A percentile compares a stretch with the other conserved stretches of the same genome.
phyloP scores from a whole-genome alignment of 176 grass and related monocot species.

The Carex littledalei region DNA sequence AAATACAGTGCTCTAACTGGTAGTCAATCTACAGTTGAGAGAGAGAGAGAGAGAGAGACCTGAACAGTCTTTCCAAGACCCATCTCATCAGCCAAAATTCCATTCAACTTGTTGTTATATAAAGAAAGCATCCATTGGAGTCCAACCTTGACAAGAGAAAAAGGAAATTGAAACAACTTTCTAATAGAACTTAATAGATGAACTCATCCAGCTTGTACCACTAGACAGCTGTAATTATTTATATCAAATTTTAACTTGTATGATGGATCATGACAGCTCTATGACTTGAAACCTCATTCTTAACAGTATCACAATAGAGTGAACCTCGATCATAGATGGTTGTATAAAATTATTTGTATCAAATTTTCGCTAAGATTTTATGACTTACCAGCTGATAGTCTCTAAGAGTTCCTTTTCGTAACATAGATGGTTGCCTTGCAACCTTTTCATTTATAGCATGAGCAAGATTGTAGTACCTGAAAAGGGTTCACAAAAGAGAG shows the following conservation, averaged over 20 bases:
- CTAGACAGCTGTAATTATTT: not conserved
- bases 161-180: conserved; percentile 18
- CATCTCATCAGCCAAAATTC: conserved; percentile 99
- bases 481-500: not conserved
- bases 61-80: conserved; percentile 99
- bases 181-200: not conserved
- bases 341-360: too few relatives aligned
- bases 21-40: not conserved
- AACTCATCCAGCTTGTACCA: conserved; percentile 6
- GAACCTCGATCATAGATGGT: not conserved
- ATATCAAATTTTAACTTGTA: not conserved
- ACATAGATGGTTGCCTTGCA: conserved; percentile 79
- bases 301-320: not conserved
- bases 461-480: conserved; percentile 93
- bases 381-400: conserved; percentile 87
- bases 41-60: conserved; percentile 44
- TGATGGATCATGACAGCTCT: not conserved
- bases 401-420: conserved; percentile 85
- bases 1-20: not conserved
- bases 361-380: conserved; percentile 8
- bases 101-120: conserved; percentile 99
- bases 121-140: conserved; percentile 99
- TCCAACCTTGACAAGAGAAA: conserved; percentile 57
- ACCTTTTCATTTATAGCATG: conserved; percentile 97
- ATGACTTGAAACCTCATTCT: not conserved